Conservation (phyloP, 805 yeast genomes). For the Metschnikowia henanensis region DNA sequence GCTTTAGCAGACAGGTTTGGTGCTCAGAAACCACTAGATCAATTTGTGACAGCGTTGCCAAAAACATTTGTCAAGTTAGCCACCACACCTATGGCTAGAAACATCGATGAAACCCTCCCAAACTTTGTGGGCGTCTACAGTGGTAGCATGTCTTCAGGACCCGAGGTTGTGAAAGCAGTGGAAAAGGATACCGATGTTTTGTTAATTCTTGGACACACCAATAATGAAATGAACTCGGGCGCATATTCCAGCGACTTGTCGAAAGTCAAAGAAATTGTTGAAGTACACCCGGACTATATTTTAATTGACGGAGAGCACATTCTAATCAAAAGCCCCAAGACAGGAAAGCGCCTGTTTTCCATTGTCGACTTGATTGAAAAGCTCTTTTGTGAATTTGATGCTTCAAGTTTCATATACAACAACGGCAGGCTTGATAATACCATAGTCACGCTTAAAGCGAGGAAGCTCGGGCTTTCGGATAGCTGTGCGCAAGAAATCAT, state of each 20-base stretch:
- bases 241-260: slow-evolving; percentile 21
- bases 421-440: no score
- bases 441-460: no score
- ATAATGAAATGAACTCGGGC: slow-evolving; percentile 32
- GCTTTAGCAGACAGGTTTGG: slow-evolving; percentile 63
- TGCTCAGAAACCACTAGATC: slow-evolving; percentile 42
- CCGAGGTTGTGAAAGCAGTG: slow-evolving; percentile 19
- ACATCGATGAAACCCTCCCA: slow-evolving; percentile 67
- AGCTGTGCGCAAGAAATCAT: slow-evolving; percentile 11
- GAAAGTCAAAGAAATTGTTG: slow-evolving; percentile 27
- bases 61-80: slow-evolving; percentile 41
- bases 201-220: slow-evolving; percentile 65
- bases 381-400: slow-evolving; percentile 24
- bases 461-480: no score
- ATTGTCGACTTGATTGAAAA: slow-evolving; percentile 33
- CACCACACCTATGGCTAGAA: slow-evolving; percentile 66
- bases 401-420: slow-evolving; percentile 3
- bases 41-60: slow-evolving; percentile 48
- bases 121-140: slow-evolving; percentile 71
- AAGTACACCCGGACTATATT: slow-evolving; percentile 43
- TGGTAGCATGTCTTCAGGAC: slow-evolving; percentile 50
- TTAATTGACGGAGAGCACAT: slow-evolving; percentile 29
- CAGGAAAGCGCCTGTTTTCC: slow-evolving; percentile 28
- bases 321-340: slow-evolving; percentile 19
- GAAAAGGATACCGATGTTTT: slow-evolving; percentile 62